Percentiles rank a stretch among this genome's conserved stretches.
Evolutionary conservation across 1,284 basidiomycete species (phyloP).

Genomic region (Trichosporon inkin): DNA sequence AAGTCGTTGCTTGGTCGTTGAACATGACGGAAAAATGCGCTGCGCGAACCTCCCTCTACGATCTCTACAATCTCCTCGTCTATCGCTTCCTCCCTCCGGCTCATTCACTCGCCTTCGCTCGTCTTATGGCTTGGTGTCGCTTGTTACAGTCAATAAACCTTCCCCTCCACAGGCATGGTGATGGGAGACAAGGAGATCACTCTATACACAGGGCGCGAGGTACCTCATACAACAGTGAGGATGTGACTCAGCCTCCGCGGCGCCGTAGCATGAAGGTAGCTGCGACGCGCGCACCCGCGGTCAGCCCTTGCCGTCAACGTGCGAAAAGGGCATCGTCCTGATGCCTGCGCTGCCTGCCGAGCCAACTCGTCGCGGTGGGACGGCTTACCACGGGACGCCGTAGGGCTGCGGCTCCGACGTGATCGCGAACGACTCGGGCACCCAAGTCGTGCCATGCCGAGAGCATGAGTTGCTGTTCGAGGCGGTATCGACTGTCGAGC

Average conservation of each 20-base stretch:
- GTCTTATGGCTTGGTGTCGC: not conserved
- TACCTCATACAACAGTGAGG: slow-evolving; percentile 7
- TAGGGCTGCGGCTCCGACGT: slow-evolving; percentile 27
- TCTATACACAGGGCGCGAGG: slow-evolving; percentile 13
- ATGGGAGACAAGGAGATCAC: not conserved
- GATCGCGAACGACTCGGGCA: slow-evolving; percentile 60
- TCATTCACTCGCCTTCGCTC: not conserved
- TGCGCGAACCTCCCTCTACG: not conserved
- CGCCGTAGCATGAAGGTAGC: slow-evolving; percentile 11
- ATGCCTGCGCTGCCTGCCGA: slow-evolving; percentile 59
- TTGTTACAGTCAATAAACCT: slow-evolving; percentile 5
- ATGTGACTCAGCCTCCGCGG: slow-evolving; percentile 12
- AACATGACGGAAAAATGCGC: not conserved
- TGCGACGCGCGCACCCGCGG: slow-evolving; percentile 18
- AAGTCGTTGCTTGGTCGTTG: slow-evolving; percentile 6
- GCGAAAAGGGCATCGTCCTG: slow-evolving; percentile 33
- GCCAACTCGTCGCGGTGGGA: slow-evolving; percentile 58
- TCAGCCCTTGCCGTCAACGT: slow-evolving; percentile 19
- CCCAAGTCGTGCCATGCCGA: slow-evolving; percentile 67
- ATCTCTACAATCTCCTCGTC: slow-evolving; percentile 1
- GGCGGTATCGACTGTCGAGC: slow-evolving; percentile 56
- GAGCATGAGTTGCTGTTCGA: slow-evolving; percentile 76
- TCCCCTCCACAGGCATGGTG: slow-evolving; percentile 6
- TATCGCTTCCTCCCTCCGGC: slow-evolving; percentile 1
- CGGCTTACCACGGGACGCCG: slow-evolving; percentile 45